Evolutionary conservation across 768 basidiomycete species (phyloP), one percentile per base, ranked within the genome.

Genomic region (Leucosporidium creatinivorum): DNA sequence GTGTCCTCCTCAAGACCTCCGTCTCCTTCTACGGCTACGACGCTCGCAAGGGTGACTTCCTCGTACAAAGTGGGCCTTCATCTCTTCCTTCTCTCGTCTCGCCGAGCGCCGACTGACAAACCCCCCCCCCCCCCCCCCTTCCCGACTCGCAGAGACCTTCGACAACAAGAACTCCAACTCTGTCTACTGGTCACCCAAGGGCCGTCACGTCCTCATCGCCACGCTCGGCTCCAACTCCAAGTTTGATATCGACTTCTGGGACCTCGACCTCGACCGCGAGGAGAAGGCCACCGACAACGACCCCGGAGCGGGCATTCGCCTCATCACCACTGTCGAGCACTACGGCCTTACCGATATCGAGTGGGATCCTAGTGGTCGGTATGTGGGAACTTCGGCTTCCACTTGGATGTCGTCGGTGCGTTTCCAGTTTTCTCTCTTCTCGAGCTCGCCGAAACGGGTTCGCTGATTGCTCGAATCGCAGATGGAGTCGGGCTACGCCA

Each of bases 211-310:
- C 66, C 89, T 96, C 62, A 85, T 98, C 68, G 93, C 93, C 28
- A 98, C 93, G 51, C 89, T 98, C 65, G 96, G 94, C 31, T 93
- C 91, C 13, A 88, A 91, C 17, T 86, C 84, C 75, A 98, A 98
- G 81, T 98, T 91, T 13, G 96, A 97, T 79, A 83, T 99, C 33
- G 94, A 98, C 77, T 99, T 98, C 80, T 99, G 91, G 93, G 96
- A 99, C 79, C 83, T 97, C 54, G 96, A 99, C 80, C 93, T 96
- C 77, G 87, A 84, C 71, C 79, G 80, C 39, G 79, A 81, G 68
- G 80, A 84, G 73, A 75, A 76, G 33, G 66, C 62, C 13, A 74
- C 77, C 48, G 83, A 84, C 72, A 84, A 84, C 61, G 93, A 94
- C 58, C 91, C 90, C 85, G 93, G 89, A 54, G 83, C 83, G 61